These are phyloP conservation scores for Thraustochytrium sp. DNA, from an alignment of 352 stramenopile genomes.

Conservation along the genomic window DNA sequence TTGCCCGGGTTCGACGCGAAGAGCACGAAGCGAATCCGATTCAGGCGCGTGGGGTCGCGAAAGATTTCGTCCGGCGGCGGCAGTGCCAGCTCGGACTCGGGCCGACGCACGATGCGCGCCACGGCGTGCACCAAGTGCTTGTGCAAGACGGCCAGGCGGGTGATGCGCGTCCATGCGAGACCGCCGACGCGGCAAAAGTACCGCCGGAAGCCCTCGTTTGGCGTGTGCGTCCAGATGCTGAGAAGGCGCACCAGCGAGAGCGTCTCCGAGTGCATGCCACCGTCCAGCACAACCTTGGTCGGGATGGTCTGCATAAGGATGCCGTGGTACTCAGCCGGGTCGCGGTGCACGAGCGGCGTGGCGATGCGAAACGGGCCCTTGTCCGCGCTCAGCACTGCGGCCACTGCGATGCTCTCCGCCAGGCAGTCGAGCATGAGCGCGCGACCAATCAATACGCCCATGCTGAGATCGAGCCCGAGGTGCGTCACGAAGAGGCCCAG, in stretches of 20 bases:
- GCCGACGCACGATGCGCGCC: background rate
- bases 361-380: conserved; percentile 40
- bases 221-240: background rate
- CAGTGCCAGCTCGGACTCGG: background rate
- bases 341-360: conserved; percentile 37
- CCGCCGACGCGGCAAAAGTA: background rate
- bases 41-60: background rate
- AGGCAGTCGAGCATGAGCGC: background rate
- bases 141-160: background rate
- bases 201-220: background rate
- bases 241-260: conserved; percentile 40
- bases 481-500: conserved; percentile 28
- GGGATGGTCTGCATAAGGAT: conserved; percentile 28
- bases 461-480: conserved; percentile 14
- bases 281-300: conserved; percentile 42
- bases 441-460: conserved; percentile 15
- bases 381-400: conserved; percentile 20
- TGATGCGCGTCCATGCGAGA: background rate
- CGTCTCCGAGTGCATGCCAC: conserved; percentile 39
- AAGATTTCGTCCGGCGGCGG: background rate
- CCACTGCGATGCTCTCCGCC: conserved; percentile 39
- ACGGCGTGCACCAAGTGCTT: background rate
- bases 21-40: background rate
- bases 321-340: conserved; percentile 45
- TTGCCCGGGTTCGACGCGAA: background rate